These are phyloP conservation scores for Excoecaria agallocha DNA, from an alignment of 345 rosid genomes.

Conservation along the genomic window DNA sequence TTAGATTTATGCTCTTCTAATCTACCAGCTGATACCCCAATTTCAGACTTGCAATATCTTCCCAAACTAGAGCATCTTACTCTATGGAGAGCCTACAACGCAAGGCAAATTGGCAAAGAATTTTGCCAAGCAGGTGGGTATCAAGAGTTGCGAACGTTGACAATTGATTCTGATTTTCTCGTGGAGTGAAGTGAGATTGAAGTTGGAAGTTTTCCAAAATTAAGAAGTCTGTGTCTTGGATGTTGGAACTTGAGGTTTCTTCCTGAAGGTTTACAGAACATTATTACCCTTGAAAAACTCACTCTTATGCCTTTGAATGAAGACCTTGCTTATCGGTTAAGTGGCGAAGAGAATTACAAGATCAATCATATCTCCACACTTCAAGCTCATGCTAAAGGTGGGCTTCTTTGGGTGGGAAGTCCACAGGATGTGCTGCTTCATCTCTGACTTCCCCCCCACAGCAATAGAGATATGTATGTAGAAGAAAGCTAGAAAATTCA, in stretches of 20 bases:
- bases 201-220: constrained; percentile 5
- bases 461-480: too few species aligned
- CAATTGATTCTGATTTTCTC: not conserved
- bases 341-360: constrained; percentile 10
- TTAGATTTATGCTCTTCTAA: not conserved
- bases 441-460: not conserved
- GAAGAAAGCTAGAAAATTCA: too few species aligned
- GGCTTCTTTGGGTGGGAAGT: not conserved
- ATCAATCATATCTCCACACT: not conserved
- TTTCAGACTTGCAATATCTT: constrained; percentile 4
- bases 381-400: not conserved
- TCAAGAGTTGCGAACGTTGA: constrained; percentile 1
- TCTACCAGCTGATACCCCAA: not conserved
- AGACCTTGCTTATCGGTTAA: constrained; percentile 11
- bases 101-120: constrained; percentile 15
- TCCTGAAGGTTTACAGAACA: constrained; percentile 15
- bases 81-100: constrained; percentile 10
- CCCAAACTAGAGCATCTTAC: constrained; percentile 16
- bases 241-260: constrained; percentile 1
- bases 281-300: constrained; percentile 10
- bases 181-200: constrained; percentile 16
- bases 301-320: not conserved
- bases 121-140: constrained; percentile 21
- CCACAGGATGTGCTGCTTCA: not conserved
- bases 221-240: not conserved